These are phyloP conservation scores for Aciculoconidium aculeatum DNA, from an alignment of 805 yeast species.

Conservation along the genomic window DNA sequence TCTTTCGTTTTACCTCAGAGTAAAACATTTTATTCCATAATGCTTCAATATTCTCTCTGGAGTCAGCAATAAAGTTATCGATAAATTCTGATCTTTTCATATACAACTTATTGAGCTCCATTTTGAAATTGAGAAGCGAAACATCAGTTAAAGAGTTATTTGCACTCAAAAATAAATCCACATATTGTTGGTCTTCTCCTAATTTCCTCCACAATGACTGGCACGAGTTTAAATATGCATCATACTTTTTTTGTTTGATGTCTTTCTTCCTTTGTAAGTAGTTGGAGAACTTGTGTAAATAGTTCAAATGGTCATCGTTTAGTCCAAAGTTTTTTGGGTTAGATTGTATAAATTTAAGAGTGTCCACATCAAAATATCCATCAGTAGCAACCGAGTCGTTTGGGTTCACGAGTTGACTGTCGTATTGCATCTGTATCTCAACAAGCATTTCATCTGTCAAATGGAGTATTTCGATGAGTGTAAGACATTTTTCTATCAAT, in stretches of 20 bases:
- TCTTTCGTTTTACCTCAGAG: conserved; percentile 43
- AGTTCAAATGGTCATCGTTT: conserved; percentile 27
- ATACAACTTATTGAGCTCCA: conserved; percentile 53
- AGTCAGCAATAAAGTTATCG: conserved; percentile 59
- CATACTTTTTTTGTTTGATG: conserved; percentile 31
- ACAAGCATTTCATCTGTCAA: conserved; percentile 28
- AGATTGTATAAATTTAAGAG: conserved; percentile 27
- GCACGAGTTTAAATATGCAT: conserved; percentile 36
- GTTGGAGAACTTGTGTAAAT: conserved; percentile 24
- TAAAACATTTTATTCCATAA: conserved; percentile 62
- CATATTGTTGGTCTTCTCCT: conserved; percentile 38
- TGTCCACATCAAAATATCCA: conserved; percentile 33
- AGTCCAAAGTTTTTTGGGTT: conserved; percentile 38
- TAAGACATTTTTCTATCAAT: conserved; percentile 21
- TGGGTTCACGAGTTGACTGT: conserved; percentile 9
- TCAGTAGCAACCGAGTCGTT: conserved; percentile 13
- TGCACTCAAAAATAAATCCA: conserved; percentile 36
- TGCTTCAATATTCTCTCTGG: conserved; percentile 52
- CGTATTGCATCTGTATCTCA: conserved; percentile 26
- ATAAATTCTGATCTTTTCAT: conserved; percentile 58
- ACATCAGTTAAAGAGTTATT: conserved; percentile 44
- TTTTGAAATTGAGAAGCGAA: conserved; percentile 45
- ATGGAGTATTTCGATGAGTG: conserved; percentile 21
- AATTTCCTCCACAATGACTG: conserved; percentile 51
- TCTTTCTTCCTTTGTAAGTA: conserved; percentile 27